Evolutionary conservation across 176 grass and related monocot species (phyloP).

Genomic region (Oryza meridionalis): DNA sequence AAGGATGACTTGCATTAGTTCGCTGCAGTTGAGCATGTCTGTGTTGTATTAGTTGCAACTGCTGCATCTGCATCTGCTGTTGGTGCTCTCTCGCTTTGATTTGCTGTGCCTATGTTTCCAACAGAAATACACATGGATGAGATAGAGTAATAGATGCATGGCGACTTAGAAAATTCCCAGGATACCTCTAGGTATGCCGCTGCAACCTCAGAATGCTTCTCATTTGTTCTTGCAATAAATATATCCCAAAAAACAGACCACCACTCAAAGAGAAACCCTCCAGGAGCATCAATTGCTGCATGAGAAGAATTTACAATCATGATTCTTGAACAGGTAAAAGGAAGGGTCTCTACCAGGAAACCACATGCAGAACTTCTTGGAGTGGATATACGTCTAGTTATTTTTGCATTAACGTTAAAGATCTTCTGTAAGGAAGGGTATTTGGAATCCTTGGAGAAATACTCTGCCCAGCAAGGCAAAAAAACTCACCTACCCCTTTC

Average conservation of each 20-base stretch:
- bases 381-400: no score
- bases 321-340: neutral
- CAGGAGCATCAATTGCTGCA: constrained; percentile 97
- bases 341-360: neutral
- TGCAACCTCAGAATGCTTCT: constrained; percentile 97
- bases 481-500: neutral
- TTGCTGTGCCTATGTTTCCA: constrained; percentile 67
- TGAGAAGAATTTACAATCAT: constrained; percentile 31
- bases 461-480: neutral
- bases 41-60: constrained; percentile 90
- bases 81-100: constrained; percentile 95
- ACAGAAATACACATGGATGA: constrained; percentile 12
- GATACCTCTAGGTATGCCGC: constrained; percentile 87
- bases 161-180: constrained; percentile 21
- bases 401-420: neutral
- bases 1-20: constrained; percentile 63
- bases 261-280: constrained; percentile 99
- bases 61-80: constrained; percentile 94
- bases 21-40: constrained; percentile 87
- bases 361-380: neutral
- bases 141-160: constrained; percentile 11
- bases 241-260: constrained; percentile 99
- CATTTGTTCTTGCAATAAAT: constrained; percentile 95
- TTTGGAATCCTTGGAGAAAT: neutral
- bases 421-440: neutral